A percentile compares a stretch with the other conserved stretches of the same genome.
phyloP scores from a whole-genome alignment of 164 flowering plant species.

The Magnolia changhungtana region DNA sequence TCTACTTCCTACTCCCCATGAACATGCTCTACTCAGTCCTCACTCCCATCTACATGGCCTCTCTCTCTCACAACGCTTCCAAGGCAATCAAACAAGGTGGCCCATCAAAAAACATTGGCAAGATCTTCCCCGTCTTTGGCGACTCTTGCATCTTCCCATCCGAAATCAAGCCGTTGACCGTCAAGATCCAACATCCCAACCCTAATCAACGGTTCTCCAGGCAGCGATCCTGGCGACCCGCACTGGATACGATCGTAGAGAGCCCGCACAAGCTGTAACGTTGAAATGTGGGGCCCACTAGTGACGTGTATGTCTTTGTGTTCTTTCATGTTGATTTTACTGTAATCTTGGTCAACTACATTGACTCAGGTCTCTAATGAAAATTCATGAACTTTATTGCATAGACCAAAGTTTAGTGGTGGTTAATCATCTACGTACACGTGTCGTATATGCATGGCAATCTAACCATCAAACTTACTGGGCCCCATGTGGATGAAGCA shows the following conservation, averaged over 20 bases:
- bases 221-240: constrained; percentile 64
- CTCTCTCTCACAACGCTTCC: constrained; percentile 35
- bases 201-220: constrained; percentile 26
- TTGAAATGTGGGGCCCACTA: background rate
- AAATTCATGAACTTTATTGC: background rate
- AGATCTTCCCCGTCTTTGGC: constrained; percentile 42
- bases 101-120: constrained; percentile 27
- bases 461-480: no score
- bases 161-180: constrained; percentile 21
- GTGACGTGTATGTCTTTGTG: background rate
- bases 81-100: constrained; percentile 28
- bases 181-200: background rate
- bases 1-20: constrained; percentile 61
- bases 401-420: no score
- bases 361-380: background rate
- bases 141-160: constrained; percentile 56
- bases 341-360: background rate
- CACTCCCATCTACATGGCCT: constrained; percentile 41
- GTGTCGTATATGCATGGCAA: no score
- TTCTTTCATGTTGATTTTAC: background rate
- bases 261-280: constrained; percentile 18
- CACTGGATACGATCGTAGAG: constrained; percentile 52
- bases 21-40: constrained; percentile 61
- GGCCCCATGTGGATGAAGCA: no score
- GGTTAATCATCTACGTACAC: no score